A percentile compares a stretch with the other conserved stretches of the same genome.
Evolutionary conservation across 2,329 filamentous ascomycete genomes (phyloP).

Genomic region (Exophiala aquamarina): DNA sequence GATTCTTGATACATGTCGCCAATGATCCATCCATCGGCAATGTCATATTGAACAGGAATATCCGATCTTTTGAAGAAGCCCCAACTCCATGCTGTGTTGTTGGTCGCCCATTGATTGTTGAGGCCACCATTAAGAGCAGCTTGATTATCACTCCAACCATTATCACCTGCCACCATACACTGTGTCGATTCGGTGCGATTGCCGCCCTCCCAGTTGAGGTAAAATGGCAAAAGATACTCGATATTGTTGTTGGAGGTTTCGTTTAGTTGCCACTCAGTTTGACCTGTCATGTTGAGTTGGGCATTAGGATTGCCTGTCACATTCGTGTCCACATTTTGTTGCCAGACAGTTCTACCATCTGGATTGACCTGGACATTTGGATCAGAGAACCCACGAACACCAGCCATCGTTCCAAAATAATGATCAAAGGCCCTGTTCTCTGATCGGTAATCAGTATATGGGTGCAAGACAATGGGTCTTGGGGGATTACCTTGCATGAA

Average conservation of each 20-base stretch:
- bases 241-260: constrained; percentile 41
- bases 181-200: constrained; percentile 53
- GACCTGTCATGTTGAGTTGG: no score
- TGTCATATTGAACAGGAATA: constrained; percentile 55
- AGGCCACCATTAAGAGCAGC: constrained; percentile 51
- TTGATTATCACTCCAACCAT: constrained; percentile 55
- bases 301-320: no score
- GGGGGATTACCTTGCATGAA: no score
- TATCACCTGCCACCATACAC: constrained; percentile 54
- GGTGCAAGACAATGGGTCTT: no score
- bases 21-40: constrained; percentile 56
- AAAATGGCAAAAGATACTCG: constrained; percentile 52
- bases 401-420: constrained; percentile 58
- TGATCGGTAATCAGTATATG: no score
- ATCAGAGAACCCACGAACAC: constrained; percentile 56
- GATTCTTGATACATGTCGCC: constrained; percentile 58
- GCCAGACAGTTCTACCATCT: constrained; percentile 46
- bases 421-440: no score
- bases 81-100: constrained; percentile 56
- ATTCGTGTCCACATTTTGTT: constrained; percentile 44
- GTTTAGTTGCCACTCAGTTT: constrained; percentile 32
- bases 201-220: constrained; percentile 57
- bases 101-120: constrained; percentile 55
- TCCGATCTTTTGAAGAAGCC: constrained; percentile 53
- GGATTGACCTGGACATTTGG: constrained; percentile 55